These are phyloP conservation scores for Huntiella moniliformis DNA, from an alignment of 2,329 filamentous ascomycete species.

Conservation along the genomic window DNA sequence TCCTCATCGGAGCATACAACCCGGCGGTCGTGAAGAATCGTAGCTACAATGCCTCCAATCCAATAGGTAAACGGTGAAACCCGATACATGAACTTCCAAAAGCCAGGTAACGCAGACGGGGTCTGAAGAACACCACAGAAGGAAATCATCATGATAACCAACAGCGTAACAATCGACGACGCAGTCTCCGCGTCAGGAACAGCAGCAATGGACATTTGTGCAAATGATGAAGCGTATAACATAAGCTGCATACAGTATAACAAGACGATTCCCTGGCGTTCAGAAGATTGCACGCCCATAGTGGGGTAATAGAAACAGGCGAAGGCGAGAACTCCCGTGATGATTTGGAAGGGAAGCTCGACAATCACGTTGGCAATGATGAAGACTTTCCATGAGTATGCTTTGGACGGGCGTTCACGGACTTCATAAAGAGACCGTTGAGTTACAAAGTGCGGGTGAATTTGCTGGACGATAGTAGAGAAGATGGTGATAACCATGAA, in stretches of 20 bases:
- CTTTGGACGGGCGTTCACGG: conserved; percentile 53
- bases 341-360: conserved; percentile 51
- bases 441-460: conserved; percentile 59
- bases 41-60: conserved; percentile 48
- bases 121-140: conserved; percentile 48
- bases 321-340: conserved; percentile 45
- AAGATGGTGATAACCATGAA: conserved; percentile 66
- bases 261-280: conserved; percentile 45
- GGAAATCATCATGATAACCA: conserved; percentile 38
- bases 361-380: conserved; percentile 52
- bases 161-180: conserved; percentile 39
- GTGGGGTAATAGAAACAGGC: conserved; percentile 51
- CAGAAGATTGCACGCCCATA: conserved; percentile 27
- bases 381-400: conserved; percentile 60
- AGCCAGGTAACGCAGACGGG: conserved; percentile 39
- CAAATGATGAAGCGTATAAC: conserved; percentile 53
- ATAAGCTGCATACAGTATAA: conserved; percentile 47
- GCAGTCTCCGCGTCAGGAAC: conserved; percentile 52
- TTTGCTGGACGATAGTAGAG: conserved; percentile 46
- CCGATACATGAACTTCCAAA: conserved; percentile 66
- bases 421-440: conserved; percentile 61
- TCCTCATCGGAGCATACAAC: conserved; percentile 37
- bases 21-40: conserved; percentile 36
- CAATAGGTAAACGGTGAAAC: conserved; percentile 49
- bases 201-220: conserved; percentile 54